These are phyloP conservation scores for Lepidium africanum DNA, from an alignment of 345 rosid species.

Conservation along the genomic window DNA sequence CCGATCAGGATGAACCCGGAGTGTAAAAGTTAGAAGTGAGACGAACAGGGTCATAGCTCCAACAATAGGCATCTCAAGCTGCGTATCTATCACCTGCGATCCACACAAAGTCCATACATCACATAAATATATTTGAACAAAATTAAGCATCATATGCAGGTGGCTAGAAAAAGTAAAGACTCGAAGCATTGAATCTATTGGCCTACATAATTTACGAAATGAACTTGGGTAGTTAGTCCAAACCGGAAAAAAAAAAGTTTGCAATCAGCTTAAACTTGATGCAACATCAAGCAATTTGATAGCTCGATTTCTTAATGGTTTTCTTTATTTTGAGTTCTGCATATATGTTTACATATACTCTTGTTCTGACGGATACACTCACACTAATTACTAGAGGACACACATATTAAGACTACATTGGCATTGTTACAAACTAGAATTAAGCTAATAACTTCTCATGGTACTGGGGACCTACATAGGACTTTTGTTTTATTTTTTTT, in stretches of 20 bases:
- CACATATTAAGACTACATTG: background rate
- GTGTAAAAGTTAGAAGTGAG: slow-evolving; percentile 83
- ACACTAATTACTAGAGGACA: background rate
- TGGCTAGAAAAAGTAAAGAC: background rate
- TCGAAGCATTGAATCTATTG: background rate
- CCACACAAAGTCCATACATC: slow-evolving; percentile 7
- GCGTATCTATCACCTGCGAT: slow-evolving; percentile 75
- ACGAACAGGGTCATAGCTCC: slow-evolving; percentile 78
- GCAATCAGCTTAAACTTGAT: background rate
- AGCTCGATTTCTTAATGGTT: background rate
- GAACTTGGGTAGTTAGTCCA: background rate
- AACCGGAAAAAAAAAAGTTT: background rate
- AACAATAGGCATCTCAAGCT: slow-evolving; percentile 75
- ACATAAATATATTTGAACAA: background rate
- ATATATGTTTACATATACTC: background rate
- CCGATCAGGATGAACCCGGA: slow-evolving; percentile 86
- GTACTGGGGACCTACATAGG: slow-evolving; percentile 4
- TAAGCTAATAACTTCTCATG: slow-evolving; percentile 7
- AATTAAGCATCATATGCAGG: background rate
- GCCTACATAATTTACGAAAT: background rate
- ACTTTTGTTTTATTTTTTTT: too few species aligned
- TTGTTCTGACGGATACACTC: background rate
- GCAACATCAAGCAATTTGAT: background rate
- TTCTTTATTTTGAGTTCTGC: background rate
- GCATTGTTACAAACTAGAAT: background rate